phyloP scores from a whole-genome alignment of 2,329 filamentous ascomycete species.

The Grosmannia serpens region DNA sequence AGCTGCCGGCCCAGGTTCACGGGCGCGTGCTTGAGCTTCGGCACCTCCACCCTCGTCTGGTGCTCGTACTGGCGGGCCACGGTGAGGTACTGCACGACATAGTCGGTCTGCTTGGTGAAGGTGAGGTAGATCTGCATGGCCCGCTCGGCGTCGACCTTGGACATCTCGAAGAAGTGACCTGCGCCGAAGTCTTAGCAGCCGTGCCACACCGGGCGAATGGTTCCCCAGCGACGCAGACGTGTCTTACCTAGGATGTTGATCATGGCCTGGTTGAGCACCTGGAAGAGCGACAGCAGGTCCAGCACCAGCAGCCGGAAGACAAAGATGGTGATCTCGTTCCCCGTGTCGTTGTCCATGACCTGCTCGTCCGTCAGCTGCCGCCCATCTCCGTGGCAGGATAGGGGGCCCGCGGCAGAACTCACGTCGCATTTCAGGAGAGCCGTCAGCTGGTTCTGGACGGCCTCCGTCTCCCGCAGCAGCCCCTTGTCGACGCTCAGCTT shows the following conservation, averaged over 20 bases:
- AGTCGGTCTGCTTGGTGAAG: constrained; percentile 85
- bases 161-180: constrained; percentile 99
- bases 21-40: constrained; percentile 93
- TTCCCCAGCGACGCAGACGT: not conserved
- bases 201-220: constrained; percentile 10
- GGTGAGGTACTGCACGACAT: constrained; percentile 80
- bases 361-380: not conserved
- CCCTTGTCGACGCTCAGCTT: constrained; percentile 84
- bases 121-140: constrained; percentile 85
- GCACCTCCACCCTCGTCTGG: constrained; percentile 85
- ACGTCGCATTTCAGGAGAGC: constrained; percentile 85
- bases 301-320: constrained; percentile 86
- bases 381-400: too few species aligned
- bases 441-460: constrained; percentile 76
- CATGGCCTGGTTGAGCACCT: constrained; percentile 90
- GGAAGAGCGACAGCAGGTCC: constrained; percentile 81
- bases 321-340: constrained; percentile 93
- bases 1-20: constrained; percentile 81
- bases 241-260: constrained; percentile 85
- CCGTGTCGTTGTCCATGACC: constrained; percentile 77
- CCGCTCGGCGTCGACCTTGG: constrained; percentile 81
- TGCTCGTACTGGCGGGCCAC: constrained; percentile 84
- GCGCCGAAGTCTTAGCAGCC: not conserved
- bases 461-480: constrained; percentile 79
- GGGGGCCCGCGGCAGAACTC: constrained; percentile 21